Conservation (phyloP, 75 land plant species). For the Selaginella tamariscina region DNA sequence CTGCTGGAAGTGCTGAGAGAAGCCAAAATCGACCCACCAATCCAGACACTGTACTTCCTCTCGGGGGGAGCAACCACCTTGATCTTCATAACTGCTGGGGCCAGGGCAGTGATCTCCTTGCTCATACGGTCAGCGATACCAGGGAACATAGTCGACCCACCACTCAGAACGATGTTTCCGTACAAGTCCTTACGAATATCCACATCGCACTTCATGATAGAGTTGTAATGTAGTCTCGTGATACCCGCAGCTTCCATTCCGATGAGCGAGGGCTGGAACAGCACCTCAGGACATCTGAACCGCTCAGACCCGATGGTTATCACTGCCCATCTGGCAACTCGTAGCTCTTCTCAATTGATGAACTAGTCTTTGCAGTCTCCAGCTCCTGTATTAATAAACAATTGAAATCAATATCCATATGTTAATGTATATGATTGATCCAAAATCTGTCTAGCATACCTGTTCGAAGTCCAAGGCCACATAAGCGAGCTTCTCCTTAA, state of each 20-base stretch:
- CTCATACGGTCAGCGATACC: slow-evolving; percentile 48
- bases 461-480: slow-evolving; percentile 52
- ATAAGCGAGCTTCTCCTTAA: slow-evolving; percentile 63
- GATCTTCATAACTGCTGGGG: slow-evolving; percentile 39
- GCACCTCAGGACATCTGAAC: slow-evolving; percentile 51
- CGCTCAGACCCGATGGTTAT: slow-evolving; percentile 60
- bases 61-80: slow-evolving; percentile 46
- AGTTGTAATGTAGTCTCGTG: slow-evolving; percentile 37
- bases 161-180: slow-evolving; percentile 42
- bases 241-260: slow-evolving; percentile 47
- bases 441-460: too few species aligned
- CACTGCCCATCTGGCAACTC: slow-evolving; percentile 12
- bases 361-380: neutral
- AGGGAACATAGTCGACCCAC: slow-evolving; percentile 44
- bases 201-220: slow-evolving; percentile 56
- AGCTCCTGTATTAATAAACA: too few species aligned
- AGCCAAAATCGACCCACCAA: slow-evolving; percentile 59
- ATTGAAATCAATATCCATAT: too few species aligned
- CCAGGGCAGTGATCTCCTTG: slow-evolving; percentile 43
- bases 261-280: slow-evolving; percentile 47
- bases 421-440: too few species aligned
- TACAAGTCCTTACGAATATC: slow-evolving; percentile 48
- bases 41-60: slow-evolving; percentile 65
- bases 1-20: slow-evolving; percentile 62
- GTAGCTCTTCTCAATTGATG: neutral